Evolutionary conservation across 2,329 filamentous ascomycete species (phyloP).

Genomic region (Uncinocarpus reesii): DNA sequence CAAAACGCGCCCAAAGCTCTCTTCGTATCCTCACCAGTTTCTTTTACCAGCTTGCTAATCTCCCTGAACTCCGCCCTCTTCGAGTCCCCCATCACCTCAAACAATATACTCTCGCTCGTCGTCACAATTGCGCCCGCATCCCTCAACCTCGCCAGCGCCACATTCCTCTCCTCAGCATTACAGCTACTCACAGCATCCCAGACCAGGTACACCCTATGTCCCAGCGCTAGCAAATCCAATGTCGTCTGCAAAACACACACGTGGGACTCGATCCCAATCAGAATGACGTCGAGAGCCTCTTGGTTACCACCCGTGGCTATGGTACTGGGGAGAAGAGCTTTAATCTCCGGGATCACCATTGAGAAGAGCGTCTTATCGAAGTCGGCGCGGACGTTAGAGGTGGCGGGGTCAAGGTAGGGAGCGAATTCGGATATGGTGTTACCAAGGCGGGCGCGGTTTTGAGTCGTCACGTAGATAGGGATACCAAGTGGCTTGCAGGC

Average conservation of each 20-base stretch:
- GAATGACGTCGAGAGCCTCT: conserved; percentile 50
- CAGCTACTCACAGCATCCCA: conserved; percentile 85
- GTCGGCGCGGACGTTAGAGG: conserved; percentile 44
- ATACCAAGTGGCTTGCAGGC: conserved; percentile 47
- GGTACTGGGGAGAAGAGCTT: conserved; percentile 26
- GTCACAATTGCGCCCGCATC: conserved; percentile 69
- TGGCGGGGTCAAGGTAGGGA: conserved; percentile 40
- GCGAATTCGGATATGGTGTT: conserved; percentile 66
- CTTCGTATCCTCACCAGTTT: conserved; percentile 60
- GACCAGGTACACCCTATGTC: conserved; percentile 74
- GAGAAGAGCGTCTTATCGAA: conserved; percentile 84
- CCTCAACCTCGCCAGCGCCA: conserved; percentile 68
- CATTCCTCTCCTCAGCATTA: conserved; percentile 66
- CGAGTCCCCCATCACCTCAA: conserved; percentile 81
- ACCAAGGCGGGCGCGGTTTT: conserved; percentile 68
- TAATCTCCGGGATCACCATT: conserved; percentile 67
- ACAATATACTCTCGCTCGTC: conserved; percentile 79
- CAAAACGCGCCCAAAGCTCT: conserved; percentile 54
- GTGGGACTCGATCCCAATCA: conserved; percentile 87
- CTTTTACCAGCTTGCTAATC: conserved; percentile 69
- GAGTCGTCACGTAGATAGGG: conserved; percentile 77
- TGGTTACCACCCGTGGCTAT: conserved; percentile 18
- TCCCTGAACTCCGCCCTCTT: conserved; percentile 57
- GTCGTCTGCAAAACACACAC: conserved; percentile 92
- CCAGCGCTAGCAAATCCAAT: conserved; percentile 63